These are phyloP conservation scores for Boletus hoseneyae DNA, from an alignment of 1,284 basidiomycete species.

Conservation along the genomic window DNA sequence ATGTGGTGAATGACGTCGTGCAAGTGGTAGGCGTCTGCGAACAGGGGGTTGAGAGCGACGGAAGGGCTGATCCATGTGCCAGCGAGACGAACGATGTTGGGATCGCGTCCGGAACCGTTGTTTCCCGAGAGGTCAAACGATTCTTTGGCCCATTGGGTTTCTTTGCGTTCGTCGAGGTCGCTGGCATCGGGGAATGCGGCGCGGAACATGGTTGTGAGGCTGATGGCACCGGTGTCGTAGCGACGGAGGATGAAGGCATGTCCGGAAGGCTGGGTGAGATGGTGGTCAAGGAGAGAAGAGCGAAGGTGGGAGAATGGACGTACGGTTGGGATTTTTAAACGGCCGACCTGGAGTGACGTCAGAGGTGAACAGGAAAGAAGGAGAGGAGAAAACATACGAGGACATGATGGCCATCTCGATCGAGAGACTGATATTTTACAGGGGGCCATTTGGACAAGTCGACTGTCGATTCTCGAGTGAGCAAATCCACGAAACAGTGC, in stretches of 20 bases:
- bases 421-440: conserved; percentile 84
- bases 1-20: conserved; percentile 61
- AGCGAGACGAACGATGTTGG: conserved; percentile 69
- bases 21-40: conserved; percentile 65
- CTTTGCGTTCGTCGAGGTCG: conserved; percentile 77
- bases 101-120: conserved; percentile 72
- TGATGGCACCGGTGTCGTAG: conserved; percentile 94
- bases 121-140: conserved; percentile 77
- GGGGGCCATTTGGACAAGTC: conserved; percentile 42
- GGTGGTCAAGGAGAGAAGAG: background rate
- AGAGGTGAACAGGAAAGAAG: conserved; percentile 16
- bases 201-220: conserved; percentile 96
- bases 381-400: conserved; percentile 47
- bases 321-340: conserved; percentile 92
- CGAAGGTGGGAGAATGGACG: conserved; percentile 24
- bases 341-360: conserved; percentile 59
- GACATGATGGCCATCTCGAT: conserved; percentile 79
- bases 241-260: conserved; percentile 95
- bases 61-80: conserved; percentile 85
- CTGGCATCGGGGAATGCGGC: conserved; percentile 89
- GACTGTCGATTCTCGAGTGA: conserved; percentile 11
- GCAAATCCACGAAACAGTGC: background rate
- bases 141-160: conserved; percentile 84
- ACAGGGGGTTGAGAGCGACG: conserved; percentile 57
- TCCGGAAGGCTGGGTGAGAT: conserved; percentile 50